These are phyloP conservation scores for Coelastrella sp. DNA, from an alignment of 139 green algal species.

Conservation along the genomic window DNA sequence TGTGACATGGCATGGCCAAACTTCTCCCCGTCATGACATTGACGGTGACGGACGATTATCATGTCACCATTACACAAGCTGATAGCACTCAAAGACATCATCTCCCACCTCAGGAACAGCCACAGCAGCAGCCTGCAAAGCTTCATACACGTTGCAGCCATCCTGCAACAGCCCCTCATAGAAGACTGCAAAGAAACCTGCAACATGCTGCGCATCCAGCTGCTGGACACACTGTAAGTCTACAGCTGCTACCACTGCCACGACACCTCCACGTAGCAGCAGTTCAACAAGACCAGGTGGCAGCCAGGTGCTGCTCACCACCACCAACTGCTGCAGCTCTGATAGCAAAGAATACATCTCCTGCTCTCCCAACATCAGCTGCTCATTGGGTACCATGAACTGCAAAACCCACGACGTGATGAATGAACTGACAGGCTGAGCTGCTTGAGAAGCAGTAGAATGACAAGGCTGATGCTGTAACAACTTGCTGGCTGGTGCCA, in stretches of 20 bases:
- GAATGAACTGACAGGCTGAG: background rate
- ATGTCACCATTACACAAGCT: background rate
- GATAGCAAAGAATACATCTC: constrained; percentile 31
- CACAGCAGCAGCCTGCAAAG: constrained; percentile 25
- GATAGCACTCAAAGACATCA: constrained; percentile 38
- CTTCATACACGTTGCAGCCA: constrained; percentile 4
- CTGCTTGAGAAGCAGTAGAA: background rate
- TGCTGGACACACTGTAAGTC: background rate
- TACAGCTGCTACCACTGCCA: constrained; percentile 24
- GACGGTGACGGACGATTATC: too few species aligned
- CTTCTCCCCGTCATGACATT: too few species aligned
- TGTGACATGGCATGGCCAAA: background rate
- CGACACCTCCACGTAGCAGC: constrained; percentile 31
- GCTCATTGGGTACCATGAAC: constrained; percentile 2
- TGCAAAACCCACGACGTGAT: constrained; percentile 41
- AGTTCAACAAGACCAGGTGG: background rate
- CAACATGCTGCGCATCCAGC: constrained; percentile 13
- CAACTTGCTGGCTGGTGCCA: background rate
- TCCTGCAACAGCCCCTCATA: constrained; percentile 2
- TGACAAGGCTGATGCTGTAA: background rate
- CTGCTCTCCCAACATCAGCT: background rate
- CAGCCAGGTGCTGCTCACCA: constrained; percentile 44
- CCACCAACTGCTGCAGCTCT: constrained; percentile 41
- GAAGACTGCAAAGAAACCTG: constrained; percentile 35
- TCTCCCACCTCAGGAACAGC: constrained; percentile 2